Evolutionary conservation across 345 rosid genomes (phyloP).

Genomic region (Raphanus sativus): DNA sequence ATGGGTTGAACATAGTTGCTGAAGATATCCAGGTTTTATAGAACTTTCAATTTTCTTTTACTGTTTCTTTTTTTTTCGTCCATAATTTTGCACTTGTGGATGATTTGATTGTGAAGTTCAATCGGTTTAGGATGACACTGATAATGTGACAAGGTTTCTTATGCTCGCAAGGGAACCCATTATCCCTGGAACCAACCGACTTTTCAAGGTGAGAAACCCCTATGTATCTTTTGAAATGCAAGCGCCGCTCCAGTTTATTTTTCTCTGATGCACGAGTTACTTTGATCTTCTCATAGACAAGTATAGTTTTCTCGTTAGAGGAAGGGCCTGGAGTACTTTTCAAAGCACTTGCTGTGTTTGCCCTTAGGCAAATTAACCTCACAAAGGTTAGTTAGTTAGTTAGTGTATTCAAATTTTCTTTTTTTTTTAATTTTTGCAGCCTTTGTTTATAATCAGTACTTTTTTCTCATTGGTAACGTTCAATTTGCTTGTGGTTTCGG

Average conservation of each 20-base stretch:
- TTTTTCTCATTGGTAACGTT: neutral
- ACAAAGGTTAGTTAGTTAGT: slow-evolving; percentile 53
- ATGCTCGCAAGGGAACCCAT: slow-evolving; percentile 99
- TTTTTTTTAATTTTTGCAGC: neutral
- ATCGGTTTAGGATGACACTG: slow-evolving; percentile 66
- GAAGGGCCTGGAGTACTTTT: slow-evolving; percentile 97
- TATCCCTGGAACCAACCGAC: slow-evolving; percentile 81
- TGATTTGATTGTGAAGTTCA: slow-evolving; percentile 28
- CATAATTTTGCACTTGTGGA: slow-evolving; percentile 4
- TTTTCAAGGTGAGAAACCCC: slow-evolving; percentile 74
- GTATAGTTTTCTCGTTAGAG: slow-evolving; percentile 93
- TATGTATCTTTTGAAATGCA: neutral
- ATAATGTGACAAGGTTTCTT: slow-evolving; percentile 89
- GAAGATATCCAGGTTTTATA: slow-evolving; percentile 82
- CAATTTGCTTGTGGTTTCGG: slow-evolving; percentile 6
- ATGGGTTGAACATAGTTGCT: slow-evolving; percentile 83
- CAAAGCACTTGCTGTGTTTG: slow-evolving; percentile 98
- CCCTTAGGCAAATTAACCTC: slow-evolving; percentile 84
- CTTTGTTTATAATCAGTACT: slow-evolving; percentile 1
- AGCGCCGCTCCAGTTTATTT: neutral
- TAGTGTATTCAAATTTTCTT: neutral
- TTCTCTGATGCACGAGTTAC: slow-evolving; percentile 1
- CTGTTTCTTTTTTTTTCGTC: neutral
- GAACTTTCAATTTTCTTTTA: neutral
- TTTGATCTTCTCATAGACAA: slow-evolving; percentile 58